Conservation (phyloP, 495 filamentous ascomycete genomes). For the Bombardia bombarda region DNA sequence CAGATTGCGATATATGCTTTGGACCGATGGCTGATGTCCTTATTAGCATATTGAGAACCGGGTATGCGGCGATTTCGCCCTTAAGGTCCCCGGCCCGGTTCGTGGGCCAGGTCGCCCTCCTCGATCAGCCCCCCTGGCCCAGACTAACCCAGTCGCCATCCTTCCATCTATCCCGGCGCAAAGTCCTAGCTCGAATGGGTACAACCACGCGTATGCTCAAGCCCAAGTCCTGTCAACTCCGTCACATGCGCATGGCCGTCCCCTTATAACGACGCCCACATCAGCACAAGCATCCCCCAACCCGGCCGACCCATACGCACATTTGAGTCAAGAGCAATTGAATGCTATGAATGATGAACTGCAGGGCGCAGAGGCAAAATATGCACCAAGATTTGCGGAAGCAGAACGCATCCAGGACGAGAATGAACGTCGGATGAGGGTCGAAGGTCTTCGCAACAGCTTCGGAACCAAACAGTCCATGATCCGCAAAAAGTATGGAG, state of each 20-base stretch:
- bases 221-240: slow-evolving; percentile 9
- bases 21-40: slow-evolving; percentile 4
- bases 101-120: slow-evolving; percentile 15
- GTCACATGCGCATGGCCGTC: not conserved
- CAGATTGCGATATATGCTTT: not conserved
- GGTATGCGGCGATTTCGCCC: slow-evolving; percentile 23
- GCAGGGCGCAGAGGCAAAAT: slow-evolving; percentile 26
- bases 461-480: slow-evolving; percentile 43
- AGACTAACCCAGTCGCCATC: slow-evolving; percentile 8
- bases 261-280: not conserved
- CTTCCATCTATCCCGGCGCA: slow-evolving; percentile 7
- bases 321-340: slow-evolving; percentile 22
- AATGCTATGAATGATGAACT: slow-evolving; percentile 28
- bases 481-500: slow-evolving; percentile 38
- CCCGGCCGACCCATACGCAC: slow-evolving; percentile 29
- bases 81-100: not conserved
- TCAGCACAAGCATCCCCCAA: slow-evolving; percentile 6
- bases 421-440: slow-evolving; percentile 16
- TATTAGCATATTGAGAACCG: slow-evolving; percentile 25
- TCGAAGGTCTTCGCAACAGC: slow-evolving; percentile 36
- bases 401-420: slow-evolving; percentile 28
- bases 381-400: slow-evolving; percentile 30
- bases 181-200: slow-evolving; percentile 5
- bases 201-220: not conserved
- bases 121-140: slow-evolving; percentile 1